Evolutionary conservation across 768 basidiomycete genomes (phyloP), one percentile per base, ranked within the genome.

Genomic region (Trametopsis cervina): DNA sequence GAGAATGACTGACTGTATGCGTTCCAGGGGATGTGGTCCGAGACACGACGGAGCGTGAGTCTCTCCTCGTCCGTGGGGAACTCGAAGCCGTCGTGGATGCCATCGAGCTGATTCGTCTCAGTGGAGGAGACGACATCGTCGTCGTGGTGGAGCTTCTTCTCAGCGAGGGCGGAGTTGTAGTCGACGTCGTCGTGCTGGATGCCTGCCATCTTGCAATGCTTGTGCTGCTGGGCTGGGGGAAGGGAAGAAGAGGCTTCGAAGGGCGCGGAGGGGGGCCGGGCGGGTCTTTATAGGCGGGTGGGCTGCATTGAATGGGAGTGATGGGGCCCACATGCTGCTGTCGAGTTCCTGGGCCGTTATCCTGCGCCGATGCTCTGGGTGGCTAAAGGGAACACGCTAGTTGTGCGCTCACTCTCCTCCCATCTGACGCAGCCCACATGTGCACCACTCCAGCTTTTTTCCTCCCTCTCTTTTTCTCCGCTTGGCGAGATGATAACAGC

Each of bases 31-130:
- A 70, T 55, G 17, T 27, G 4, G 40, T 85, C 84, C 10, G 83
- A 60, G 6, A 86, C 77, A 39, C 82, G 75, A 22, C 81, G 72
- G 25, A 86, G 67, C 9, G 78, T 80, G 3, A 50, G 56, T 23
- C 69, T 60, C 63, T 86, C 84, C 58, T 83, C 76, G 21, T 76
- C 76, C 0, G 80, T 80, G 2, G 84, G 84, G 56, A 81, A 80
- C 54, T 74, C 73, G 45, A 84, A 68, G 18, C 76, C 80, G 40
- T 78, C 77, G 36, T 73, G 68, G 38, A 62, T 64, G 24, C 65
- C 63, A 42, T 72, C 73, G 46, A 57, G 53, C 40, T 69, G 66
- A 43, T 54, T 47, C 20, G 62, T 40, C 15, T 33, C 47, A 20
- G 48, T 22, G 33, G 18, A 37, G 15, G 45, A 50, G 9, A 53